Base-by-base conservation (phyloP, 129 eudicot species). In the Chrysanthemum makinoi region DNA sequence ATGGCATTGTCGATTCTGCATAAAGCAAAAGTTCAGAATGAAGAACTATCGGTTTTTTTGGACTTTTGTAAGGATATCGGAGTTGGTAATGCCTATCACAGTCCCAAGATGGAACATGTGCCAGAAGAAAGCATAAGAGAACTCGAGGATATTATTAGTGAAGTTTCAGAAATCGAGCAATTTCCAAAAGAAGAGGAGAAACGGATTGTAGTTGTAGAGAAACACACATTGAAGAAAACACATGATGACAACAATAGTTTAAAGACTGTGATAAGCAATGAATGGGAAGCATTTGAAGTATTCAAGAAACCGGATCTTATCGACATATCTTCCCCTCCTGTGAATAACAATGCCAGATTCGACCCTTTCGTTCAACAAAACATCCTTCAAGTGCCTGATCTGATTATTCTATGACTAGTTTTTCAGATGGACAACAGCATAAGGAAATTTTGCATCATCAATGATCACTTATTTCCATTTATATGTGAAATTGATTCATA, bases 201-300 rank as follows among this genome's bases (percentile, higher is more conserved):
- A 47, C 57, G 71, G 44, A 68, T 58, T 11, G 73, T 71, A 19
- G 69, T 60, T 46, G 73, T 70, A 59, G 69, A 51, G 49, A 24
- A 52, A 10, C 46, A 39, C 46, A 39, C 10, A 39, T 39, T 39
- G 10, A 6, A 39, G 46, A 39, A 57, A 54, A 53, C 10, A 28
- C 33, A 55, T 19, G 53, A 66, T 46, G 26, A 19, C 15, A 69
- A 64, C 77, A 6, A 54, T 44, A 72, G 64, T 24, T 62, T 83
- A 70, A 75, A 76, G 80, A 83, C 35, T 30, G 35, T 30, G 5
- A 3, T 88, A 19, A 88, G 87, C 0, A 73, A 84, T 61, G 43
- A 86, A 0, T 91, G 97, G 97, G 92, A 91, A 81, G 85, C 60
- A 28, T 88, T 91, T 12, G 86, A 81, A 66, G 88, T 83, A 63